phyloP scores from a whole-genome alignment of 192 early-diverging fungal genomes.

The Coemansia sp. region DNA sequence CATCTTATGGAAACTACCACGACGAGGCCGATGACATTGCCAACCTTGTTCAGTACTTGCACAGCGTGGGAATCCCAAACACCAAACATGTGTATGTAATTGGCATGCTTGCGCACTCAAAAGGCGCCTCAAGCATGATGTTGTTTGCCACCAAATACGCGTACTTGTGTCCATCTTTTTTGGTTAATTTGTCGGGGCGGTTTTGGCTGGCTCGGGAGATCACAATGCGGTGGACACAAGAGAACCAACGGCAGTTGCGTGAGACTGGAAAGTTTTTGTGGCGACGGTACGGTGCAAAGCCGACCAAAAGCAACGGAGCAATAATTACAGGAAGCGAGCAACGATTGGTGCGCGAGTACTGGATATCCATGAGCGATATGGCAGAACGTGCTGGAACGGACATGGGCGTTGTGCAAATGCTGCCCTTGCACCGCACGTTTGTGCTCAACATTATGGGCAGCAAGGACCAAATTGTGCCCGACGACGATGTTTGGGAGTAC shows the following conservation, averaged over 20 bases:
- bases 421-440: conserved; percentile 38
- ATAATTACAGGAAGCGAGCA: conserved; percentile 5
- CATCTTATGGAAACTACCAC: conserved; percentile 58
- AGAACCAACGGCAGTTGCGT: conserved; percentile 41
- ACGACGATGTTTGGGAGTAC: conserved; percentile 49
- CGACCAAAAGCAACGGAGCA: conserved; percentile 10
- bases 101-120: conserved; percentile 57
- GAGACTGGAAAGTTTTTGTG: conserved; percentile 53
- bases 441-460: conserved; percentile 56
- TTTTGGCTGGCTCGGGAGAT: conserved; percentile 54
- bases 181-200: conserved; percentile 55
- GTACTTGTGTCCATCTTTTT: conserved; percentile 34
- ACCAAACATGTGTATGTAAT: conserved; percentile 14
- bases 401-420: conserved; percentile 49
- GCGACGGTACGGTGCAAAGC: conserved; percentile 37
- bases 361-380: conserved; percentile 38
- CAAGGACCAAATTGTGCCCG: conserved; percentile 53
- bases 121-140: conserved; percentile 55
- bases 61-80: conserved; percentile 6
- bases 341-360: conserved; percentile 31
- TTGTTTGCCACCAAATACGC: conserved; percentile 52
- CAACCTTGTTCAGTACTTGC: conserved; percentile 35
- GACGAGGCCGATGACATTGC: conserved; percentile 54
- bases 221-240: conserved; percentile 45
- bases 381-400: conserved; percentile 26